phyloP scores from a whole-genome alignment of 345 rosid species.

The Isatis tinctoria region DNA sequence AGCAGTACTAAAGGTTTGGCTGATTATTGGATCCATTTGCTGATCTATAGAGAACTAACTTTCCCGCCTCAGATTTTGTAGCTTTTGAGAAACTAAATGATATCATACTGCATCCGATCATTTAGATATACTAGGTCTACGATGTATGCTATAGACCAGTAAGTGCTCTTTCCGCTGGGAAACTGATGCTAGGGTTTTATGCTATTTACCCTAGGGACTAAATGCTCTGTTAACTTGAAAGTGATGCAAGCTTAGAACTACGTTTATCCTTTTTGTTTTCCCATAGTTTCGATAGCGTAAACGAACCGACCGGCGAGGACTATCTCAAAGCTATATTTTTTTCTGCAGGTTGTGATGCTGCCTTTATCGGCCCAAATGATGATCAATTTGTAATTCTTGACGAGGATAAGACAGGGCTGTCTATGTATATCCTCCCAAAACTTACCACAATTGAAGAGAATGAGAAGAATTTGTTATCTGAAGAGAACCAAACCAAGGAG shows the following conservation, averaged over 20 bases:
- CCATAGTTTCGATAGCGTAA: background rate
- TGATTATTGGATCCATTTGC: slow-evolving; percentile 4
- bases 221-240: background rate
- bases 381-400: slow-evolving; percentile 92
- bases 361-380: slow-evolving; percentile 81
- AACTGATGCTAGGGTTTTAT: background rate
- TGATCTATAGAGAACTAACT: slow-evolving; percentile 4
- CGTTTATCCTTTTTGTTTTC: slow-evolving; percentile 3
- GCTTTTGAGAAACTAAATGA: background rate
- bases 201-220: slow-evolving; percentile 5
- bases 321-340: background rate
- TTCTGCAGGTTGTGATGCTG: slow-evolving; percentile 82
- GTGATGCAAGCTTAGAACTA: slow-evolving; percentile 5
- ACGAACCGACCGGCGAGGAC: background rate
- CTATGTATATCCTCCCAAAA: slow-evolving; percentile 72
- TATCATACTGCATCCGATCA: slow-evolving; percentile 3
- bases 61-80: background rate
- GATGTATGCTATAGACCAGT: slow-evolving; percentile 15
- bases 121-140: background rate
- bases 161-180: slow-evolving; percentile 8
- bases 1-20: slow-evolving; percentile 73
- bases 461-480: slow-evolving; percentile 54
- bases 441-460: slow-evolving; percentile 50
- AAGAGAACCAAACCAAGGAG: slow-evolving; percentile 55
- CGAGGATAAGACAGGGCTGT: slow-evolving; percentile 83